phyloP scores from a whole-genome alignment of 169 alveolate species.

The Sarcocystis neurona region DNA sequence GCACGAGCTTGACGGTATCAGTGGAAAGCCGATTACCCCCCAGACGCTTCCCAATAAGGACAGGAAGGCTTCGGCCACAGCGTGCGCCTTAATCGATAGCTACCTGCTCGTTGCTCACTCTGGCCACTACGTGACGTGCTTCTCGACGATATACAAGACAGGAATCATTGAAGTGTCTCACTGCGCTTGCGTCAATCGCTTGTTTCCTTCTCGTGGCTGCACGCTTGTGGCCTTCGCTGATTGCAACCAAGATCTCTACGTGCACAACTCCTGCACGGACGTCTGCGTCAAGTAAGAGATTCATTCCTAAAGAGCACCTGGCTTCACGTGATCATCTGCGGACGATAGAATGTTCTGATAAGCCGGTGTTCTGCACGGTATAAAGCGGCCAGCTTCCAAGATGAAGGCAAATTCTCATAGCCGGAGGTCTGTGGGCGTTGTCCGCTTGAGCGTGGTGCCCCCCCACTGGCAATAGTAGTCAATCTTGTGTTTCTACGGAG shows the following conservation, averaged over 20 bases:
- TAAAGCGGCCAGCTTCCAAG: too few relatives aligned
- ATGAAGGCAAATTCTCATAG: too few relatives aligned
- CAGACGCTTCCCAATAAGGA: conserved; percentile 10
- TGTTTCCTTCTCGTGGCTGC: conserved; percentile 80
- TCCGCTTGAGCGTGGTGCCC: too few relatives aligned
- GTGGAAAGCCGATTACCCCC: neutral
- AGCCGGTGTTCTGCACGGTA: too few relatives aligned
- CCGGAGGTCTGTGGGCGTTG: too few relatives aligned
- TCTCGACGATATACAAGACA: neutral
- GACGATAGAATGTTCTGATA: too few relatives aligned
- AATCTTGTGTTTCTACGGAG: too few relatives aligned
- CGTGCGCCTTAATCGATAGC: neutral
- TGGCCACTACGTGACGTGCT: neutral
- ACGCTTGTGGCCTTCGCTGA: conserved; percentile 83
- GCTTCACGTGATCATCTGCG: too few relatives aligned
- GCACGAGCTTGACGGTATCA: neutral
- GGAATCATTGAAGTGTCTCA: conserved; percentile 73
- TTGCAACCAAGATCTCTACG: conserved; percentile 77
- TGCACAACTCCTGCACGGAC: conserved; percentile 81
- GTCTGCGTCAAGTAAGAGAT: conserved; percentile 50
- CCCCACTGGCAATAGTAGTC: too few relatives aligned
- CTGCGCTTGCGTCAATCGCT: conserved; percentile 69
- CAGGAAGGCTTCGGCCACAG: conserved; percentile 20
- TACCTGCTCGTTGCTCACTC: conserved; percentile 12
- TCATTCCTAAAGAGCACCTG: too few relatives aligned